These are phyloP conservation scores for Melaleuca quinquenervia DNA, from an alignment of 345 rosid genomes.

Conservation along the genomic window DNA sequence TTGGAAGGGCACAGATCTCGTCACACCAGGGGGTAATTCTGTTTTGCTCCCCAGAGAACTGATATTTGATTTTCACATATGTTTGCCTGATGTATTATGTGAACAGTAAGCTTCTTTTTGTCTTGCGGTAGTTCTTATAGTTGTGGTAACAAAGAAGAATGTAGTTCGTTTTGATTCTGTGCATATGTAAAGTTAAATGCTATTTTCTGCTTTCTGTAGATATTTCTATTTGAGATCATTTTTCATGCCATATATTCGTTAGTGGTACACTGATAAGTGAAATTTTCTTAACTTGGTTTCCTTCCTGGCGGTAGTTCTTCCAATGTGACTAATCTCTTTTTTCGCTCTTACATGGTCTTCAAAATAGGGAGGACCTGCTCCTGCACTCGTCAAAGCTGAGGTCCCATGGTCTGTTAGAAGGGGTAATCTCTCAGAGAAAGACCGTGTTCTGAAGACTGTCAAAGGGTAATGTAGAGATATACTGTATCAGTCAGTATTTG, in stretches of 20 bases:
- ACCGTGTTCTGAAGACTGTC: constrained; percentile 72
- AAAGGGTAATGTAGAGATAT: constrained; percentile 56
- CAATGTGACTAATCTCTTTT: neutral
- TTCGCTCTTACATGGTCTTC: neutral
- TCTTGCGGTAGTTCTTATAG: neutral
- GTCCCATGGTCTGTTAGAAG: constrained; percentile 86
- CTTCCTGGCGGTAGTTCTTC: neutral
- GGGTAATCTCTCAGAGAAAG: constrained; percentile 72
- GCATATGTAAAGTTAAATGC: neutral
- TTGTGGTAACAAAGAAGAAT: neutral
- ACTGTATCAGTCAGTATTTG: neutral
- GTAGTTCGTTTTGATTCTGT: neutral
- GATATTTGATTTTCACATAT: neutral
- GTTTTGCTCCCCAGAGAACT: neutral
- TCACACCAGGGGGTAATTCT: constrained; percentile 44
- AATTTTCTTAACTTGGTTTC: neutral
- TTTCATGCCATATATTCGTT: neutral
- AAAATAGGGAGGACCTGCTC: constrained; percentile 59
- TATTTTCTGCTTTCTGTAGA: neutral
- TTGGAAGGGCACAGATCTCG: constrained; percentile 28
- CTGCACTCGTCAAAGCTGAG: constrained; percentile 72
- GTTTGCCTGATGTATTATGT: neutral
- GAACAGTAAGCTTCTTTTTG: neutral
- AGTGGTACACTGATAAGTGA: neutral
- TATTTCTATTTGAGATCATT: neutral